phyloP scores from a whole-genome alignment of 371 early-diverging fungal genomes.

The Lichtheimia hyalospora region DNA sequence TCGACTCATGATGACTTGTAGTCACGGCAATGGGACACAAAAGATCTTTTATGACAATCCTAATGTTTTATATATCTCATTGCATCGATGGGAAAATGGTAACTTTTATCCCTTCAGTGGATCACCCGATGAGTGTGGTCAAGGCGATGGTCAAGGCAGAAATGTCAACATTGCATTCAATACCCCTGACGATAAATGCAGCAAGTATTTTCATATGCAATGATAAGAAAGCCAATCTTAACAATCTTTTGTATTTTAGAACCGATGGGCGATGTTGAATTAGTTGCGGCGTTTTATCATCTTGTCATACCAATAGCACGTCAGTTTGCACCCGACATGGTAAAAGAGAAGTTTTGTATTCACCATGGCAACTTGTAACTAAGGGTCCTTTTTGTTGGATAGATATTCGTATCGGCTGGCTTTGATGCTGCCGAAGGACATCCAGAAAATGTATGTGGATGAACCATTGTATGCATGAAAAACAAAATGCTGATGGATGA shows the following conservation, averaged over 20 bases:
- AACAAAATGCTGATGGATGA: not conserved
- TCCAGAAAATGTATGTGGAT: slow-evolving; percentile 53
- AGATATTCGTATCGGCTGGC: slow-evolving; percentile 67
- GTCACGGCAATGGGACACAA: slow-evolving; percentile 70
- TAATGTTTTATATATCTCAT: slow-evolving; percentile 64
- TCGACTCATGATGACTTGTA: slow-evolving; percentile 8
- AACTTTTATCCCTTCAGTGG: slow-evolving; percentile 64
- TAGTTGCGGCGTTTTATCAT: slow-evolving; percentile 64
- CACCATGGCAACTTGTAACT: not conserved
- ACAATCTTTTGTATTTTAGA: slow-evolving; percentile 13
- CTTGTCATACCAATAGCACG: slow-evolving; percentile 61
- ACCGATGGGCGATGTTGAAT: slow-evolving; percentile 71
- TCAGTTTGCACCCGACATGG: slow-evolving; percentile 65
- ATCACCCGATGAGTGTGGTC: slow-evolving; percentile 58
- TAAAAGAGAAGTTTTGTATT: slow-evolving; percentile 16
- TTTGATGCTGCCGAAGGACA: slow-evolving; percentile 71
- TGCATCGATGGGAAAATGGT: slow-evolving; percentile 68
- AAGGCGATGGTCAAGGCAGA: slow-evolving; percentile 48
- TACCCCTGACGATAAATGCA: slow-evolving; percentile 49
- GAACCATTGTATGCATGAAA: not conserved
- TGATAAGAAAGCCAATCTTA: too few relatives aligned
- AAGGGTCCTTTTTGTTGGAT: not conserved
- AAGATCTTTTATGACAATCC: slow-evolving; percentile 66
- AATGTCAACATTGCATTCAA: slow-evolving; percentile 68
- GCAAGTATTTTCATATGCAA: slow-evolving; percentile 24